Evolutionary conservation across 2,329 filamentous ascomycete genomes (phyloP).

Genomic region (Thermochaetoides dissita): DNA sequence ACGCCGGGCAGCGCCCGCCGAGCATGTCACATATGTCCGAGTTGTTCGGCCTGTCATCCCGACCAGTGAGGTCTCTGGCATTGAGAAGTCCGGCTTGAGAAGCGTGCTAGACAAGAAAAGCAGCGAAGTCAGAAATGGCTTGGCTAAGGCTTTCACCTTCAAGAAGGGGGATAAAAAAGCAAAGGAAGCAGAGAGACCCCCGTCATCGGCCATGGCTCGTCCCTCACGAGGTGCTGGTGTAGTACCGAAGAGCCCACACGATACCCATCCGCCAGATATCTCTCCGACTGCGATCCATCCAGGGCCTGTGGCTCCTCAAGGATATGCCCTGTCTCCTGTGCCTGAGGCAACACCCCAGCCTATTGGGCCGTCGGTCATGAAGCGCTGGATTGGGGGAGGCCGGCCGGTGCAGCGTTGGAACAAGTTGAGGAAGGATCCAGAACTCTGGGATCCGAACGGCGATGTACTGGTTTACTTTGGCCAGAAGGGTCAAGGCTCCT

Average conservation of each 20-base stretch:
- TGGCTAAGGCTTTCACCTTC: slow-evolving; percentile 40
- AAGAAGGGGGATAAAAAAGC: slow-evolving; percentile 29
- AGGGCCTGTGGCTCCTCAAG: no score
- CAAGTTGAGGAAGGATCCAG: slow-evolving; percentile 44
- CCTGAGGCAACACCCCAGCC: no score
- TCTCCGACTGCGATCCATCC: neutral
- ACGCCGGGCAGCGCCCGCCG: slow-evolving; percentile 20
- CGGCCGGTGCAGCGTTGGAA: slow-evolving; percentile 38
- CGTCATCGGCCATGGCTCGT: slow-evolving; percentile 26
- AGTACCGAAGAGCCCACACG: slow-evolving; percentile 13
- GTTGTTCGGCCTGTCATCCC: slow-evolving; percentile 29
- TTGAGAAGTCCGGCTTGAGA: slow-evolving; percentile 41
- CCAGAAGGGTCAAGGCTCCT: slow-evolving; percentile 28
- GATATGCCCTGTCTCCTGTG: no score
- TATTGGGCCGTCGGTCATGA: slow-evolving; percentile 20
- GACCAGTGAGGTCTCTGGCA: slow-evolving; percentile 37
- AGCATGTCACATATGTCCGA: slow-evolving; percentile 31
- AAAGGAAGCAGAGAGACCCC: slow-evolving; percentile 19
- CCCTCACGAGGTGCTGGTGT: slow-evolving; percentile 13
- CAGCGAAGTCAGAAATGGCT: slow-evolving; percentile 37
- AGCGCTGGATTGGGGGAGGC: slow-evolving; percentile 39
- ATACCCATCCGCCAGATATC: slow-evolving; percentile 9
- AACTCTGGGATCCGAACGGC: slow-evolving; percentile 47
- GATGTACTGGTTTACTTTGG: slow-evolving; percentile 45
- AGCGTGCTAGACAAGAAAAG: slow-evolving; percentile 40